Evolutionary conservation across 495 filamentous ascomycete species (phyloP).

Genomic region (Podospora bellae-mahoneyi): DNA sequence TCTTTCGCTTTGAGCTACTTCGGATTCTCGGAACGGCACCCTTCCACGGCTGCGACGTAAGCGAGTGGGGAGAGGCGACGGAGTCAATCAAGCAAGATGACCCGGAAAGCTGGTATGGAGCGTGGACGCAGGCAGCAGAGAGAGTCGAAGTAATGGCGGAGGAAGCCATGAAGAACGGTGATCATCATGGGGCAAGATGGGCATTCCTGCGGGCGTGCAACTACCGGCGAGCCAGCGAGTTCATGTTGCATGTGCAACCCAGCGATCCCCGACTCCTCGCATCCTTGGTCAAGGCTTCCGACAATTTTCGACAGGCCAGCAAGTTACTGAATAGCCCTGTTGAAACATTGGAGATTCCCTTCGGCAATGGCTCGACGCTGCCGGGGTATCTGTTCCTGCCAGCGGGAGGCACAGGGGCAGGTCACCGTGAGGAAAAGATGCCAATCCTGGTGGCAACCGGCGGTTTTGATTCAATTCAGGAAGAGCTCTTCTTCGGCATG

Average conservation of each 20-base stretch:
- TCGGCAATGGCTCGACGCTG: constrained; percentile 29
- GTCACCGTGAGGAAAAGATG: constrained; percentile 18
- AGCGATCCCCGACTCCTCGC: constrained; percentile 19
- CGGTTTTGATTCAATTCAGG: constrained; percentile 45
- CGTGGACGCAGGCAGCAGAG: constrained; percentile 31
- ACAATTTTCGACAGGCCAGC: constrained; percentile 25
- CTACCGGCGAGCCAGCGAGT: constrained; percentile 40
- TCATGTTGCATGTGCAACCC: constrained; percentile 31
- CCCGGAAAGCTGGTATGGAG: constrained; percentile 40
- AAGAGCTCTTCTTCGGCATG: constrained; percentile 46
- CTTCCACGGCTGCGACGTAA: constrained; percentile 39
- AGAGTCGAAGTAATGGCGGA: constrained; percentile 35
- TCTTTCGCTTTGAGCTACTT: constrained; percentile 39
- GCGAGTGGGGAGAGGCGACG: constrained; percentile 41
- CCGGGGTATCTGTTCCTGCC: constrained; percentile 47
- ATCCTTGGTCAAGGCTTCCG: constrained; percentile 19
- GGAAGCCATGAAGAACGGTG: constrained; percentile 27
- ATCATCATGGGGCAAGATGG: constrained; percentile 25
- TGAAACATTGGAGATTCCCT: constrained; percentile 39
- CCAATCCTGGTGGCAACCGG: constrained; percentile 42
- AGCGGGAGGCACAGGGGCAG: neutral
- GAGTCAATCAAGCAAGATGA: constrained; percentile 39
- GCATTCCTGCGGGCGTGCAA: constrained; percentile 43
- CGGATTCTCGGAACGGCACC: constrained; percentile 42
- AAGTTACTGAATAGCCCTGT: constrained; percentile 24